Base-by-base conservation (phyloP, 2,329 filamentous ascomycete species). In the Aphanocladium album region DNA sequence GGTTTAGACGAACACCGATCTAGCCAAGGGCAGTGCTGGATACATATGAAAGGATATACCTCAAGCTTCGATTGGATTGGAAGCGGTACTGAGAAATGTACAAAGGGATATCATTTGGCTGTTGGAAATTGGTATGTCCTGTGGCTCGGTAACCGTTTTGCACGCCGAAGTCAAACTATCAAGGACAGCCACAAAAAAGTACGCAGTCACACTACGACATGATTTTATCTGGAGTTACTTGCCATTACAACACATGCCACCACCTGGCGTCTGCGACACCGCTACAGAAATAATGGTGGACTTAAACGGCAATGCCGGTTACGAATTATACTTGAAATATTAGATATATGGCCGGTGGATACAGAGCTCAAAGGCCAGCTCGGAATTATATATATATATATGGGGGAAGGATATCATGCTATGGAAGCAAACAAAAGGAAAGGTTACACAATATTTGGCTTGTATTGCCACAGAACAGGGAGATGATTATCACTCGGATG, bases 301-400 rank as follows among this genome's bases (percentile, higher is more conserved):
- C 23, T 27, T 14, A 21, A 53, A 46, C 19, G 23, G 25, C 27
- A 21, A 53, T 39, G 30, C 33, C 19, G 25, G 19, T 53, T 21
- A 72, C 62, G 59, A 67, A 67, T 63, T 68, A 71, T 62, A 67
- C 65, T 64, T 62, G 64, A 64, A 64, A 55, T 50, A 68, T 67
- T 69, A 70, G 67, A 69, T 63, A 67, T 60, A 60, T 53, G 49
- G 57, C 27, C 33, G 49, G 23, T 27, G 57, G 41, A 53, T 39
- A 60, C 49, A 23, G 50, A 46, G 27, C 50, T 35, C 49, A 45
- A 46, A 33, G 30, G 35, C 25, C 50, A 53, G 49, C 47, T 63
- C 65, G 64, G 60, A 62, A 66, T 62, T 63, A 64, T 67, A 70
- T 68, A 70, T 69, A 67, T 67, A n/a, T n/a, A 69, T 61, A 63